These are phyloP conservation scores for Chrysoporthe austroafricana DNA, from an alignment of 2,329 filamentous ascomycete species.

Conservation along the genomic window DNA sequence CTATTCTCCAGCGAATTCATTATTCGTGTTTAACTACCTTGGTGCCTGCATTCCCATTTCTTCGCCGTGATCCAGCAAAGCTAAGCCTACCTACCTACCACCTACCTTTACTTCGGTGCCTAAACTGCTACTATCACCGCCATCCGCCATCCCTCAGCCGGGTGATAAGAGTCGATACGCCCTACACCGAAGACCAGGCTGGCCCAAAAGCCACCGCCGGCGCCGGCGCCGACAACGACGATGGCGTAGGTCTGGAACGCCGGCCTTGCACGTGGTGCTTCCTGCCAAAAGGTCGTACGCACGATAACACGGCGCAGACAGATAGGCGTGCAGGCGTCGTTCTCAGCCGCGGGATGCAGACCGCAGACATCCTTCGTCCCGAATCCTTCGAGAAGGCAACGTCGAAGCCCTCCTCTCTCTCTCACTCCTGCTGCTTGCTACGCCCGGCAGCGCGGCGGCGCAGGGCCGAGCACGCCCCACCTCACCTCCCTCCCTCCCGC, in stretches of 20 bases:
- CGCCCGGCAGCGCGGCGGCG: too few relatives aligned
- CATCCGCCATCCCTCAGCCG: too few relatives aligned
- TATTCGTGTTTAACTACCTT: neutral
- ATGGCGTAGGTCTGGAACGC: neutral
- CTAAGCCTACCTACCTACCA: too few relatives aligned
- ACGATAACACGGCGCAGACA: too few relatives aligned
- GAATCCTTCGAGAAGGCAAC: neutral
- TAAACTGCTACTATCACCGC: neutral
- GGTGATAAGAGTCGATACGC: neutral
- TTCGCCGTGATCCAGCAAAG: too few relatives aligned
- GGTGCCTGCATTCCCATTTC: neutral
- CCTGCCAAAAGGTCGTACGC: too few relatives aligned
- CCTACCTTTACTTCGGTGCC: neutral
- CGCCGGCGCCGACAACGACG: neutral
- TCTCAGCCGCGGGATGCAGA: too few relatives aligned
- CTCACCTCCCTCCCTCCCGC: neutral
- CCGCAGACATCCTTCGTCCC: too few relatives aligned
- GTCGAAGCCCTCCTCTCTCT: neutral
- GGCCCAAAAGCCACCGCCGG: neutral
- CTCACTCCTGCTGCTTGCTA: neutral
- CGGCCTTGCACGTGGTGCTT: neutral
- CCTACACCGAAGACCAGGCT: neutral
- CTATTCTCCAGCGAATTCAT: slow-evolving; percentile 1
- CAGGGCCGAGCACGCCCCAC: too few relatives aligned
- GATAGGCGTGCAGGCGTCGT: too few relatives aligned